phyloP scores from a whole-genome alignment of 768 basidiomycete genomes.

The Kwoniella europaea region DNA sequence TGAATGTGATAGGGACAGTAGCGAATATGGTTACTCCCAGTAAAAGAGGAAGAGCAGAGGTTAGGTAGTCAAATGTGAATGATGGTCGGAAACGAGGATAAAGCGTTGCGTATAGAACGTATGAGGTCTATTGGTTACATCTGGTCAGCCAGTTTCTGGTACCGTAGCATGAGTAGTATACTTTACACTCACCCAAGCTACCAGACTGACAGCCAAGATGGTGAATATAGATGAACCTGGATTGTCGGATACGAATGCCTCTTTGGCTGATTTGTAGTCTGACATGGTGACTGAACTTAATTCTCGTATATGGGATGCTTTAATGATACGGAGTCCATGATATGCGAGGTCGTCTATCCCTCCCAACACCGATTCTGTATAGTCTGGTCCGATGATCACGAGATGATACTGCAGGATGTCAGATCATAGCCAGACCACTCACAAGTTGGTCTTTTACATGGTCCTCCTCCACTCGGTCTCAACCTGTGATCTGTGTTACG shows the following conservation, averaged over 20 bases:
- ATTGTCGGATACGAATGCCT: slow-evolving; percentile 77
- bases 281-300: slow-evolving; percentile 18
- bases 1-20: slow-evolving; percentile 64
- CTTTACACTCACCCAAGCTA: slow-evolving; percentile 71
- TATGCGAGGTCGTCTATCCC: neutral
- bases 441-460: no score
- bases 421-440: no score
- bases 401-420: neutral
- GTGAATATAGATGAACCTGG: slow-evolving; percentile 72
- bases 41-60: slow-evolving; percentile 77
- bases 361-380: no score
- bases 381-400: no score
- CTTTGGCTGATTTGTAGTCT: slow-evolving; percentile 76
- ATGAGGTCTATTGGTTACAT: no score
- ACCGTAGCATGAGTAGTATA: no score
- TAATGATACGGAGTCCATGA: neutral
- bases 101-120: slow-evolving; percentile 66
- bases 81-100: neutral
- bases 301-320: neutral
- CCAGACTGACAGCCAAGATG: slow-evolving; percentile 71
- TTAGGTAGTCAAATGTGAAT: slow-evolving; percentile 64
- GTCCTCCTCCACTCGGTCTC: no score
- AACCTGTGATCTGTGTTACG: no score
- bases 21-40: slow-evolving; percentile 80
- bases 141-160: no score